Evolutionary conservation across 2,329 filamentous ascomycete genomes (phyloP).

Genomic region (Aspergillus sclerotialis): DNA sequence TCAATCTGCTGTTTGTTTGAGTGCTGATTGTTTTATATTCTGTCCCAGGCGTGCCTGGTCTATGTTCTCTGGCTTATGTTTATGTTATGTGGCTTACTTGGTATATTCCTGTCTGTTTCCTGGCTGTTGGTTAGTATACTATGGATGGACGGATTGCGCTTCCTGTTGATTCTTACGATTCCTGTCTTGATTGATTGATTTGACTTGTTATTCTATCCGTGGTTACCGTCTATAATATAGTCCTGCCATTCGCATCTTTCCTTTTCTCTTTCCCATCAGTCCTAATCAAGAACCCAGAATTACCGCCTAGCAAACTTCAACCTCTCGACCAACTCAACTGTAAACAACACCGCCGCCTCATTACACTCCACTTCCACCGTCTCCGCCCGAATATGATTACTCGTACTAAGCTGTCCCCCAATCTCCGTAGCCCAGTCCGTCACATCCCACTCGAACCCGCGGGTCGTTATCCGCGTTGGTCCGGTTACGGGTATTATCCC

Average conservation of each 20-base stretch:
- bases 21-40: no score
- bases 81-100: not conserved
- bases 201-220: no score
- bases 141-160: no score
- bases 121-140: no score
- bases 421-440: conserved; percentile 70
- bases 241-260: no score
- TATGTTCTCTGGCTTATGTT: not conserved
- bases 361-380: conserved; percentile 56
- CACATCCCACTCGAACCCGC: conserved; percentile 88
- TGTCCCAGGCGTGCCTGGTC: no score
- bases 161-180: conserved; percentile 1
- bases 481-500: conserved; percentile 81
- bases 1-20: no score
- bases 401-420: conserved; percentile 68
- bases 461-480: conserved; percentile 69
- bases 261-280: no score
- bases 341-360: conserved; percentile 64
- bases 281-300: no score
- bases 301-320: conserved; percentile 22
- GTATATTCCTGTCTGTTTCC: conserved; percentile 1
- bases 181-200: no score
- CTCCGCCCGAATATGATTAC: conserved; percentile 64
- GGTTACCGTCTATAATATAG: no score
- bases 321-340: conserved; percentile 54